Evolutionary conservation across 306 rosid species (phyloP).

Genomic region (Prinsepia uniflora): DNA sequence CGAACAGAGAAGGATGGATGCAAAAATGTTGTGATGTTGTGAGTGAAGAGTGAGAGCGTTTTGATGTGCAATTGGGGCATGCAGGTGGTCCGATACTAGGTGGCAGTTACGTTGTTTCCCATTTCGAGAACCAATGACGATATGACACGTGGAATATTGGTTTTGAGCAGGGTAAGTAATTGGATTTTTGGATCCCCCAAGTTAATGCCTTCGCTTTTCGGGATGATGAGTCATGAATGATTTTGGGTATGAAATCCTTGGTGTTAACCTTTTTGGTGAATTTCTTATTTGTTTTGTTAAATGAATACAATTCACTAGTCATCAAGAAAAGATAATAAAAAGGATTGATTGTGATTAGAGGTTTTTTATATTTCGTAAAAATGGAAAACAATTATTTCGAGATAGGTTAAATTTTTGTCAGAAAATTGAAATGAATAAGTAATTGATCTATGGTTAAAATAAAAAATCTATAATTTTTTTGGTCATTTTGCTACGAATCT

Average conservation of each 20-base stretch:
- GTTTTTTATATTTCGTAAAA: not conserved
- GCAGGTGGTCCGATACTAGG: slow-evolving; percentile 14
- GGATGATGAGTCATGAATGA: not conserved
- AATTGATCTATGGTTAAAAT: too few species aligned
- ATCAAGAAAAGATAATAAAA: too few species aligned
- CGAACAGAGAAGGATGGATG: not conserved
- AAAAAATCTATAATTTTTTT: too few species aligned
- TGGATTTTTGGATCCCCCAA: not conserved
- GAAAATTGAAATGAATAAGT: too few species aligned
- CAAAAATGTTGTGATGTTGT: not conserved
- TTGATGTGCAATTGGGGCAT: slow-evolving; percentile 21
- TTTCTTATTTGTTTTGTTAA: not conserved
- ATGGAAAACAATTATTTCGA: not conserved
- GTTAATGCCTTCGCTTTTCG: not conserved
- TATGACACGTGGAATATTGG: not conserved
- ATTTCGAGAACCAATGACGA: not conserved
- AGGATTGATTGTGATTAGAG: too few species aligned
- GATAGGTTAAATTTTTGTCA: not conserved
- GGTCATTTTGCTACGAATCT: too few species aligned
- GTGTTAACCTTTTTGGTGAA: not conserved
- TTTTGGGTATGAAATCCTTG: slow-evolving; percentile 8
- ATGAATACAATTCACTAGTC: too few species aligned
- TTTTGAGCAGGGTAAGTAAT: not conserved
- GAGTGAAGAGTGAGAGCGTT: not conserved
- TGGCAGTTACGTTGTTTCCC: slow-evolving; percentile 14